Base-by-base conservation (phyloP, 148 eudicot species). In the Dianthus caryophyllus region DNA sequence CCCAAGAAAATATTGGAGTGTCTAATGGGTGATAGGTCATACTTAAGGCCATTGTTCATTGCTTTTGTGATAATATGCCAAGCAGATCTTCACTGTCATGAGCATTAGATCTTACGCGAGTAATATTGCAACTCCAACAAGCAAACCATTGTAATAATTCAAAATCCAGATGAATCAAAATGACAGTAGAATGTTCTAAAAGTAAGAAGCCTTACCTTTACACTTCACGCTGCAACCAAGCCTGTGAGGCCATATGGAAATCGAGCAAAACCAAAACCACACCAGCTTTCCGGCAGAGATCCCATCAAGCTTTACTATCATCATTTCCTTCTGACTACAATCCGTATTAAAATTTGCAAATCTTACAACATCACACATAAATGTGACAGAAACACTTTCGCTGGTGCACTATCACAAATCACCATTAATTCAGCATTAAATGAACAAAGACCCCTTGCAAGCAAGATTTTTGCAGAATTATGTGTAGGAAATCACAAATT, bases 181-280 rank as follows among this genome's bases (percentile, higher is more conserved):
- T 53, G 10, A 44, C 20, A 17, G 39, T 2, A 20, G 6, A 27
- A n/a, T 17, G 0, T 30, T 30, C 9, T 36, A 55, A 36, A 36
- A 27, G 12, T 48, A 6, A 21, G 41, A 29, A 60, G 48, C 39
- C 25, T n/a, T 77, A 93, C 98, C 96, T 93, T 93, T 81, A 87
- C 81, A 78, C 98, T 89, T 72, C n/a, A 87, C 75, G 43, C 98
- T n/a, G n/a, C 95, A 65, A 93, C 89, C 73, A 89, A 77, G 60
- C 98, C 98, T 73, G 89, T 85, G 22, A 93, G 84, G 60, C 98
- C 98, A 83, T 93, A 93, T 26, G 98, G 87, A 20, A n/a, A n/a
- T n/a, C 96, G 95, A 64, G 96, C 98, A 84, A 80, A 67, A 93
- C 68, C 70, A 87, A 44, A 73, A 75, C 81, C 43, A 93, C 88